phyloP scores from a whole-genome alignment of 768 basidiomycete species.

The Phylloporus sp. region DNA sequence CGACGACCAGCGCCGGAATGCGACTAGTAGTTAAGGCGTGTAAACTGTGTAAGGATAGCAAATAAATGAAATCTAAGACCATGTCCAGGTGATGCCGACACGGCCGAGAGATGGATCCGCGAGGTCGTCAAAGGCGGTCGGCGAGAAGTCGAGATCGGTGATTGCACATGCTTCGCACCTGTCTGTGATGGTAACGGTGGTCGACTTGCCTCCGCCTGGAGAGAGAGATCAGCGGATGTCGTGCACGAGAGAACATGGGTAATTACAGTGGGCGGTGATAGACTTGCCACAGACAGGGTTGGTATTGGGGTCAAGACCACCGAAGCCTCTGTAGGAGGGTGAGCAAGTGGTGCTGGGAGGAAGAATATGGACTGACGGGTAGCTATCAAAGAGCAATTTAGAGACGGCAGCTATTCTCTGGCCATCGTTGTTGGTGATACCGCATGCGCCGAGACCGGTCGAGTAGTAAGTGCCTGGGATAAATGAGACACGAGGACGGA shows the following conservation, averaged over 20 bases:
- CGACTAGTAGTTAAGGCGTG: slow-evolving; percentile 4
- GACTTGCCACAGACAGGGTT: slow-evolving; percentile 66
- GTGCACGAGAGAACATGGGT: neutral
- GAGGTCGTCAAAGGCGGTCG: slow-evolving; percentile 48
- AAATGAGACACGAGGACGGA: neutral
- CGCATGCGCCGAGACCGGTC: slow-evolving; percentile 40
- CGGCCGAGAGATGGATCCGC: slow-evolving; percentile 46
- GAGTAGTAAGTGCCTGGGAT: slow-evolving; percentile 31
- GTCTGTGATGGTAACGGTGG: slow-evolving; percentile 52
- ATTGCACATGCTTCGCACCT: slow-evolving; percentile 53
- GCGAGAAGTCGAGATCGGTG: slow-evolving; percentile 60
- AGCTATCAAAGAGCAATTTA: slow-evolving; percentile 29
- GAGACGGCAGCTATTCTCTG: slow-evolving; percentile 37
- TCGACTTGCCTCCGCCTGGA: slow-evolving; percentile 47
- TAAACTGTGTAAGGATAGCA: slow-evolving; percentile 24
- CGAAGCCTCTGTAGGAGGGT: slow-evolving; percentile 42
- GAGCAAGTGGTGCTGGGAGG: neutral
- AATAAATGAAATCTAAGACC: slow-evolving; percentile 26
- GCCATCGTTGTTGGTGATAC: slow-evolving; percentile 26
- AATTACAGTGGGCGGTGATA: slow-evolving; percentile 46
- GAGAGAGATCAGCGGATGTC: slow-evolving; percentile 10
- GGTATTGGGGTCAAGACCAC: slow-evolving; percentile 58
- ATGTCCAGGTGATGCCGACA: slow-evolving; percentile 50
- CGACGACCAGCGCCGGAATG: slow-evolving; percentile 14
- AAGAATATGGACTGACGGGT: slow-evolving; percentile 27